These are phyloP conservation scores for Huntiella moniliformis DNA, from an alignment of 2,329 filamentous ascomycete species.

Conservation along the genomic window DNA sequence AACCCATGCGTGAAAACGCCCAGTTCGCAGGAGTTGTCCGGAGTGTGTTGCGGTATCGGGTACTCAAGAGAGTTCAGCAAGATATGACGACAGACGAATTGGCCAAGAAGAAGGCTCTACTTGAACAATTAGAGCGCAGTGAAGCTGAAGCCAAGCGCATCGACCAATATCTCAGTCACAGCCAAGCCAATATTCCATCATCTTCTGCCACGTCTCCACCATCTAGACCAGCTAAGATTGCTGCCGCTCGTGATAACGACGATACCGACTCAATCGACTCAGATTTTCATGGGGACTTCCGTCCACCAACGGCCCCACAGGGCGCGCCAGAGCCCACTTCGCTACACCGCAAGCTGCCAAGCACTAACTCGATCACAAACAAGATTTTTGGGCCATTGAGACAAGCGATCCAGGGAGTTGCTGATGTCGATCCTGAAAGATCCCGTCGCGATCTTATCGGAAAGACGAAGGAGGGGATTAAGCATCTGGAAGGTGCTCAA, in stretches of 20 bases:
- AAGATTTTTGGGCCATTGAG: slow-evolving; percentile 92
- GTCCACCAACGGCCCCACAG: slow-evolving; percentile 57
- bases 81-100: slow-evolving; percentile 93
- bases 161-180: slow-evolving; percentile 72
- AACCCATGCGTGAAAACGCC: slow-evolving; percentile 93
- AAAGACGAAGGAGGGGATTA: slow-evolving; percentile 79
- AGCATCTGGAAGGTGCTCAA: slow-evolving; percentile 75
- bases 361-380: slow-evolving; percentile 75
- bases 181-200: slow-evolving; percentile 24
- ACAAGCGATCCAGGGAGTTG: slow-evolving; percentile 89
- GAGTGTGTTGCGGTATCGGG: slow-evolving; percentile 69
- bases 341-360: slow-evolving; percentile 59
- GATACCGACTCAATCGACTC: slow-evolving; percentile 87
- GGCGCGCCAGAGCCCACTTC: slow-evolving; percentile 30
- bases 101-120: slow-evolving; percentile 60
- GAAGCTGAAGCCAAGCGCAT: slow-evolving; percentile 85
- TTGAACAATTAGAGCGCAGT: slow-evolving; percentile 82
- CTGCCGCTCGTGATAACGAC: slow-evolving; percentile 36
- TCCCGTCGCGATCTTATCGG: slow-evolving; percentile 85
- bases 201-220: not conserved
- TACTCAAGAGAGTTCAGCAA: slow-evolving; percentile 88
- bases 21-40: slow-evolving; percentile 93
- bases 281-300: slow-evolving; percentile 69
- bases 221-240: slow-evolving; percentile 24
- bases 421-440: slow-evolving; percentile 86